A percentile compares a stretch with the other conserved stretches of the same genome.
Evolutionary conservation across 208 protist genomes (phyloP).

Genomic region (Porcisia hertigi): DNA sequence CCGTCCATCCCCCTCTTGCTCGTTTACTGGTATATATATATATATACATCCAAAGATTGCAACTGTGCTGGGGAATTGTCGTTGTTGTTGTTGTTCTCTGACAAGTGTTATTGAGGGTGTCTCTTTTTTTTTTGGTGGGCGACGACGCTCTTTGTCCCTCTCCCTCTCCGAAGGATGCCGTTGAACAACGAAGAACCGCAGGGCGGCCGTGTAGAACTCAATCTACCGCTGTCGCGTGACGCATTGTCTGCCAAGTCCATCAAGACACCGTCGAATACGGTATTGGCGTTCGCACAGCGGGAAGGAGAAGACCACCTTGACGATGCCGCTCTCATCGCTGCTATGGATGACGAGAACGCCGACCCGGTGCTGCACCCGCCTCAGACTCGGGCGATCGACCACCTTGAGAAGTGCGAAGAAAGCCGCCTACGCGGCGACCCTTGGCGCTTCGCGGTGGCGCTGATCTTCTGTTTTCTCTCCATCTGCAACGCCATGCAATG

Average conservation of each 20-base stretch:
- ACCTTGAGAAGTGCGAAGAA: conserved; percentile 22
- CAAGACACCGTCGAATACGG: conserved; percentile 19
- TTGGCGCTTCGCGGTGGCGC: conserved; percentile 52
- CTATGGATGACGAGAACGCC: conserved; percentile 27
- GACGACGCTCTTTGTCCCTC: no score
- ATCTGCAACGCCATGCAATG: conserved; percentile 78
- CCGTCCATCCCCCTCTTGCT: background rate
- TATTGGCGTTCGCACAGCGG: conserved; percentile 24
- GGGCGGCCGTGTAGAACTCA: background rate
- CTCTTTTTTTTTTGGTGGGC: background rate
- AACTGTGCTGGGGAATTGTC: no score
- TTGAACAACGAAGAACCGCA: background rate
- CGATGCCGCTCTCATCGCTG: conserved; percentile 21
- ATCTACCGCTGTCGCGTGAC: background rate
- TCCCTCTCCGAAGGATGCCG: background rate
- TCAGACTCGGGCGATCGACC: conserved; percentile 15
- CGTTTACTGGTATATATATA: background rate
- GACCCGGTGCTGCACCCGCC: conserved; percentile 29
- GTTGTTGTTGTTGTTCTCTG: no score
- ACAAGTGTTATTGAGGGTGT: no score
- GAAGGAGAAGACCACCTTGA: conserved; percentile 17
- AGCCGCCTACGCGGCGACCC: conserved; percentile 34
- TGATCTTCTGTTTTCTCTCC: conserved; percentile 62
- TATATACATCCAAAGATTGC: no score
- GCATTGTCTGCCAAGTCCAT: background rate